phyloP scores from a whole-genome alignment of 2,329 filamentous ascomycete species.

The Pestalotiopsis fici region DNA sequence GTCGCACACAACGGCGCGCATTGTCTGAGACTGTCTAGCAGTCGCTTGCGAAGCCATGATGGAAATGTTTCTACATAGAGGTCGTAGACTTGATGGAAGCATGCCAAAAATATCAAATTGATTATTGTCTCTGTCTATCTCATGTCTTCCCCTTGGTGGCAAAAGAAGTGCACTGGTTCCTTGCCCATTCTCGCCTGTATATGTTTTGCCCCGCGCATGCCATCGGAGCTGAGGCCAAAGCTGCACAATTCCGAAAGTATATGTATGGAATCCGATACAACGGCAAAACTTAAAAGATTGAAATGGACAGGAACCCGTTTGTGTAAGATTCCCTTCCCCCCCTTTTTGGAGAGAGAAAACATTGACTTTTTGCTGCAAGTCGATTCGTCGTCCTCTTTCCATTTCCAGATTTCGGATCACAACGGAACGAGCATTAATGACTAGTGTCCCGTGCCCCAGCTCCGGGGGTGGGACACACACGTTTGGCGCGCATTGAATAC shows the following conservation, averaged over 20 bases:
- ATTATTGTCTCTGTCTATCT: not conserved
- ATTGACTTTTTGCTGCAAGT: no score
- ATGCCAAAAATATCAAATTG: not conserved
- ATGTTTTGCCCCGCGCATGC: not conserved
- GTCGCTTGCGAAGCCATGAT: conserved; percentile 4
- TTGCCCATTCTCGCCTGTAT: not conserved
- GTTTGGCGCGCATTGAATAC: not conserved
- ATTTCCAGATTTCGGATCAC: not conserved
- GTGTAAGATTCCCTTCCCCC: not conserved
- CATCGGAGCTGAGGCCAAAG: not conserved
- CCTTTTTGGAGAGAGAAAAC: no score
- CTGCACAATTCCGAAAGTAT: not conserved
- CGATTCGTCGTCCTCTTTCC: not conserved
- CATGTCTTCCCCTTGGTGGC: not conserved
- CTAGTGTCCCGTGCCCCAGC: no score
- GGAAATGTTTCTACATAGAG: not conserved
- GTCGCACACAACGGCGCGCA: conserved; percentile 45
- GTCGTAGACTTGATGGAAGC: not conserved
- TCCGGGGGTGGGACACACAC: no score
- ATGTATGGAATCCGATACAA: not conserved
- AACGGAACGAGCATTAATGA: not conserved
- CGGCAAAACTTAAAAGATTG: not conserved
- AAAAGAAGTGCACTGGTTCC: not conserved
- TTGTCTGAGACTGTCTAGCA: conserved; percentile 26
- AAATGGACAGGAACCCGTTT: not conserved